These are phyloP conservation scores for Geranium rotundifolium DNA, from an alignment of 345 rosid genomes.

Conservation along the genomic window DNA sequence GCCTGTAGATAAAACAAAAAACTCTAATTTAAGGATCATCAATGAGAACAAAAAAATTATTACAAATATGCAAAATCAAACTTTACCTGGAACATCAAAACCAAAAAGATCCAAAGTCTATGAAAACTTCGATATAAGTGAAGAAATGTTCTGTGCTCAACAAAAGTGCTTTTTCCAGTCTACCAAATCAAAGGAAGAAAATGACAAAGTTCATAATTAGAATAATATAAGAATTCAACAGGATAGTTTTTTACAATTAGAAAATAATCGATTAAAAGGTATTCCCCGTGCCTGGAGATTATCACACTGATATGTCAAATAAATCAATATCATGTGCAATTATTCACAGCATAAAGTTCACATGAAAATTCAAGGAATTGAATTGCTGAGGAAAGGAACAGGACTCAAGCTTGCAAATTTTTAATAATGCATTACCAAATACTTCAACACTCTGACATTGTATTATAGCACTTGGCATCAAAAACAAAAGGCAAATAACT, in stretches of 20 bases:
- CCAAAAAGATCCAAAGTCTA: conserved; percentile 93
- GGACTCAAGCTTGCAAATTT: neutral
- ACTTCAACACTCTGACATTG: neutral
- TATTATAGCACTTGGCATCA: neutral
- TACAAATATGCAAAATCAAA: conserved; percentile 5
- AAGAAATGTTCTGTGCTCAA: conserved; percentile 95
- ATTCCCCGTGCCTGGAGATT: neutral
- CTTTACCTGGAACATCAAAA: conserved; percentile 84
- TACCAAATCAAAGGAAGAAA: conserved; percentile 16
- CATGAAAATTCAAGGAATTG: neutral
- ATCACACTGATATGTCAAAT: neutral
- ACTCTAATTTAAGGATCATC: conserved; percentile 2
- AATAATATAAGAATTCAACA: neutral
- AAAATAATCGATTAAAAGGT: neutral
- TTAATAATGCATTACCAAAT: neutral
- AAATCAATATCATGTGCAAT: neutral
- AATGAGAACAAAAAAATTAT: conserved; percentile 2
- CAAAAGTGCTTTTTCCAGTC: conserved; percentile 95
- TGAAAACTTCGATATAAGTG: conserved; percentile 91
- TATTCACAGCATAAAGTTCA: conserved; percentile 2
- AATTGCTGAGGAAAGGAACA: neutral
- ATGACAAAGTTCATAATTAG: neutral
- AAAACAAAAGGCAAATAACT: too few species aligned
- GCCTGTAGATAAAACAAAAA: conserved; percentile 33
- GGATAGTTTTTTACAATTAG: neutral